Base-by-base conservation (phyloP, 2,329 filamentous ascomycete species). In the Whalleya microplaca region DNA sequence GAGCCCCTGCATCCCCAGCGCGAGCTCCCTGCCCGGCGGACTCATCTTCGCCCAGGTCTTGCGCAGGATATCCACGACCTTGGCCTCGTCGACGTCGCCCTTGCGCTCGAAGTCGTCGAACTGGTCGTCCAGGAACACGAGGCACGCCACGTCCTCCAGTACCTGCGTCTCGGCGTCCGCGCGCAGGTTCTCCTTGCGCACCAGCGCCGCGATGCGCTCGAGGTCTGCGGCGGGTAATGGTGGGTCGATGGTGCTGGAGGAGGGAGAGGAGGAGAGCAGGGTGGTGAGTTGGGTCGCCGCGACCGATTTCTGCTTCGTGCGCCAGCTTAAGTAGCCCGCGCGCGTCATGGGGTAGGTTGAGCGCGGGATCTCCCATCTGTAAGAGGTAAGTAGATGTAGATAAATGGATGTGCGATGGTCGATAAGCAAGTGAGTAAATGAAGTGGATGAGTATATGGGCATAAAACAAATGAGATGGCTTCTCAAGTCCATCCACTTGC, bases 111-210 rank as follows among this genome's bases (percentile, higher is more conserved):
- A 96, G 48, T 83, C 84, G 66, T 93, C 91, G 61, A 96, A 89
- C 70, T 95, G 90, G 70, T 94, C 91, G 70, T 95, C 91, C 63
- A 96, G 75, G 71, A 96, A 96, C 23, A 96, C 91, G 53, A 96
- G 75, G 70, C 91, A 96, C 2, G 92, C 92, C 45, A 92, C 89
- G 75, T 96, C 92, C 76, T 96, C 92, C 59, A 96, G 78, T 6
- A 84, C 80, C 77, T 94, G 89, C 52, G 88, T 86, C 71, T 92
- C 88, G 57, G 80, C 78, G 55, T 86, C 82, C 56, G 77, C 75
- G 68, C 80, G 81, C 64, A 96, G 75, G 53, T 86, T 85, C 71
- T 95, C 90, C 75, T 96, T 96, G 59, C 89, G 80, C 51, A 96
- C 88, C 72, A 95, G 75, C n/a, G 82, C 80, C 2, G 83, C 89